Conservation (phyloP, 2,329 filamentous ascomycete species). For the Ophiocordyceps camponoti-saundersi region DNA sequence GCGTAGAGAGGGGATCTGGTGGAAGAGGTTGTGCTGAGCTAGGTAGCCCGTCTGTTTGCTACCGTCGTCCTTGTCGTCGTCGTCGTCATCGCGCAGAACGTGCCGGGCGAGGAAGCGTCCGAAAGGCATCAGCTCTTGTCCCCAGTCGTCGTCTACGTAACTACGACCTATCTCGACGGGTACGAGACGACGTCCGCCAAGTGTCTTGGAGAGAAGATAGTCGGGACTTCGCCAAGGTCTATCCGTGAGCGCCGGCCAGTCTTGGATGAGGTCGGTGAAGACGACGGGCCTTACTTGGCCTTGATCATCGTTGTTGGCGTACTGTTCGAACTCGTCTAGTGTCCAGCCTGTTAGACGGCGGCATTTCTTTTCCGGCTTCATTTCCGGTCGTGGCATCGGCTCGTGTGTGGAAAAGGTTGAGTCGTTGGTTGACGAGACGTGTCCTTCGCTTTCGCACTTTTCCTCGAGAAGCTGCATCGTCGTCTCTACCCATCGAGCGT, state of each 20-base stretch:
- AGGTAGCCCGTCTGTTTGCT: conserved; percentile 49
- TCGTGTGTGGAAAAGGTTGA: conserved; percentile 11
- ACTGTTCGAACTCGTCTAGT: conserved; percentile 42
- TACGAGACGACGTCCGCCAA: conserved; percentile 62
- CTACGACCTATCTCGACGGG: conserved; percentile 75
- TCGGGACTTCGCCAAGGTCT: conserved; percentile 54
- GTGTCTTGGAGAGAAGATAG: conserved; percentile 60
- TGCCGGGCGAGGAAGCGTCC: conserved; percentile 48
- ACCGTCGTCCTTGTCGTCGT: conserved; percentile 3
- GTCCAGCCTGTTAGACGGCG: conserved; percentile 22
- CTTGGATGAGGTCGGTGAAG: conserved; percentile 41
- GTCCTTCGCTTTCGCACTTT: not conserved
- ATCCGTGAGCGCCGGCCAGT: conserved; percentile 61
- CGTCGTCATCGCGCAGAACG: conserved; percentile 21
- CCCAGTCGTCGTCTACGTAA: conserved; percentile 77
- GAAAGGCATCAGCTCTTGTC: conserved; percentile 66
- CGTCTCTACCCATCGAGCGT: conserved; percentile 31
- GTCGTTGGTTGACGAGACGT: not conserved
- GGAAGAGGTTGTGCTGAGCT: conserved; percentile 77
- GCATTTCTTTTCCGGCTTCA: conserved; percentile 9
- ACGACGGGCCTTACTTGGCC: conserved; percentile 45
- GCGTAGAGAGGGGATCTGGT: conserved; percentile 61
- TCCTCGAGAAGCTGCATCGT: conserved; percentile 26
- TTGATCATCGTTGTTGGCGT: conserved; percentile 28
- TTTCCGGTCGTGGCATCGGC: conserved; percentile 10